A percentile compares a stretch with the other conserved stretches of the same genome.
Evolutionary conservation across 1,284 basidiomycete species (phyloP).

Genomic region (Mycena citricolor): DNA sequence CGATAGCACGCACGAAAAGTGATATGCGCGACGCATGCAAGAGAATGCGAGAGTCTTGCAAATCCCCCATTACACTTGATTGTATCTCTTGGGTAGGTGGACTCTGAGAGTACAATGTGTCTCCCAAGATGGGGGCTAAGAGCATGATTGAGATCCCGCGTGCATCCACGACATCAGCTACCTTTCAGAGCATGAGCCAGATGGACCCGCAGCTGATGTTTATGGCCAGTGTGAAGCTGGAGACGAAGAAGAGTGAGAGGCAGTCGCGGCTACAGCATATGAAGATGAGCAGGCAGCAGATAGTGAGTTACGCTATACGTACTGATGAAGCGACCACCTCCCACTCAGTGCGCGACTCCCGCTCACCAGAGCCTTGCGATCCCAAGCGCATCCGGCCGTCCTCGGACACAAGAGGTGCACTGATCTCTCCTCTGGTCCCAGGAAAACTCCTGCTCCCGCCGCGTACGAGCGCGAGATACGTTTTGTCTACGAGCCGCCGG

Average conservation of each 20-base stretch:
- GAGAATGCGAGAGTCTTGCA: constrained; percentile 52
- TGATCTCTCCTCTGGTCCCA: constrained; percentile 44
- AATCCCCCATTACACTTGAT: too few relatives aligned
- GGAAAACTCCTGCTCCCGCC: constrained; percentile 52
- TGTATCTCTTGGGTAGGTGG: constrained; percentile 33
- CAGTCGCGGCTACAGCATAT: constrained; percentile 37
- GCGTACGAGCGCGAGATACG: constrained; percentile 66
- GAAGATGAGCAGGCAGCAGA: background rate
- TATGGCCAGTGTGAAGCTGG: constrained; percentile 59
- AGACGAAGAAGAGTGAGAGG: constrained; percentile 60
- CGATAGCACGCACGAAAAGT: constrained; percentile 44
- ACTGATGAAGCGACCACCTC: constrained; percentile 61
- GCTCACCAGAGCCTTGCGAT: constrained; percentile 30
- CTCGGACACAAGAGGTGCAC: constrained; percentile 39
- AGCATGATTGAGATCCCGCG: constrained; percentile 12
- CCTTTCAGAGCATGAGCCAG: constrained; percentile 51
- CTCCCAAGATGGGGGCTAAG: constrained; percentile 66
- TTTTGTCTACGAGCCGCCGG: constrained; percentile 49
- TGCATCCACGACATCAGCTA: constrained; percentile 25
- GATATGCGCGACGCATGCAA: constrained; percentile 60
- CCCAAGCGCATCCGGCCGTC: constrained; percentile 47
- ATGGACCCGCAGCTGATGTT: constrained; percentile 73
- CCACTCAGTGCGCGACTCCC: constrained; percentile 56
- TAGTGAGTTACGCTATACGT: constrained; percentile 34
- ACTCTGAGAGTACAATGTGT: constrained; percentile 45